Conservation (phyloP, 768 basidiomycete species). For the Austroboletus festivus region DNA sequence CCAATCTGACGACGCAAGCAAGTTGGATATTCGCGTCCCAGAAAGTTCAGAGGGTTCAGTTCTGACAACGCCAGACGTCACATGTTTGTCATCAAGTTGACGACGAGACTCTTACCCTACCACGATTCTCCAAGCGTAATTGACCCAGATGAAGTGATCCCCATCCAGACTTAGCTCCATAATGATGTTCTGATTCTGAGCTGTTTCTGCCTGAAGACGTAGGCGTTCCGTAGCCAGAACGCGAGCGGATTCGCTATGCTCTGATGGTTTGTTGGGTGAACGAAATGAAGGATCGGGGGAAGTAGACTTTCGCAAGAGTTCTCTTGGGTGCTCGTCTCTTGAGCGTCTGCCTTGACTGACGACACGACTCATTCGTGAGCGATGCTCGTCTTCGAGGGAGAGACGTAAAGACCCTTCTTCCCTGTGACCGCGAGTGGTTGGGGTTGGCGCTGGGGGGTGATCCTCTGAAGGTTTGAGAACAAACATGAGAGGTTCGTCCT, state of each 20-base stretch:
- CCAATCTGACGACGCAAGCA: conserved; percentile 78
- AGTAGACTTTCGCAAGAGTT: conserved; percentile 37
- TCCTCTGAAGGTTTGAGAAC: conserved; percentile 88
- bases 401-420: conserved; percentile 38
- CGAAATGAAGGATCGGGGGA: conserved; percentile 37
- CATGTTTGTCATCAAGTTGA: background rate
- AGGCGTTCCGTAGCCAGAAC: conserved; percentile 87
- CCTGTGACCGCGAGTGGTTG: conserved; percentile 34
- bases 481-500: conserved; percentile 88
- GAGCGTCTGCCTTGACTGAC: conserved; percentile 51
- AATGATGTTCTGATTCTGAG: conserved; percentile 94
- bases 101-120: conserved; percentile 63
- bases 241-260: conserved; percentile 71
- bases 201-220: conserved; percentile 87
- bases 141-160: conserved; percentile 93
- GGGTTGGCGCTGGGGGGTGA: conserved; percentile 37
- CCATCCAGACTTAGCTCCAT: conserved; percentile 93
- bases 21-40: conserved; percentile 75
- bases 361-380: conserved; percentile 47
- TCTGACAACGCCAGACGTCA: conserved; percentile 40
- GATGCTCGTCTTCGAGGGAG: conserved; percentile 32
- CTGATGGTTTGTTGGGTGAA: conserved; percentile 45
- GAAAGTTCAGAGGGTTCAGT: conserved; percentile 77
- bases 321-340: conserved; percentile 57
- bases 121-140: conserved; percentile 92